phyloP scores from a whole-genome alignment of 2,329 filamentous ascomycete species.

The Allantophomopsis lycopodina region DNA sequence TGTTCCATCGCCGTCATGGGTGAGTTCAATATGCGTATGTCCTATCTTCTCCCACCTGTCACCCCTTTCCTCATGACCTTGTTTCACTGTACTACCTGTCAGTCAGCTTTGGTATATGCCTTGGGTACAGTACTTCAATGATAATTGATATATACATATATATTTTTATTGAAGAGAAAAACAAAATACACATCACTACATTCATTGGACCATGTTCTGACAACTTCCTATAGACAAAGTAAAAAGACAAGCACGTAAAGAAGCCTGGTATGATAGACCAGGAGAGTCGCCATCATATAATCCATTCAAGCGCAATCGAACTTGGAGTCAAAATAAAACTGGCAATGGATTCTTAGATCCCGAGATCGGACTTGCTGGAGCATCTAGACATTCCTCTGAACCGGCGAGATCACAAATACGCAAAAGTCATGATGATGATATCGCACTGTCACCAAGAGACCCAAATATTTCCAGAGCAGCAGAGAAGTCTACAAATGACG shows the following conservation, averaged over 20 bases:
- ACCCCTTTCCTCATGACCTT: no score
- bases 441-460: neutral
- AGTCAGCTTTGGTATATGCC: no score
- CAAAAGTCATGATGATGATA: neutral
- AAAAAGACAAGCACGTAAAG: slow-evolving; percentile 1
- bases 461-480: neutral
- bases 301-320: neutral
- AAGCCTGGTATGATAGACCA: slow-evolving; percentile 2
- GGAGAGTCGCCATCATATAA: neutral
- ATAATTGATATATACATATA: no score
- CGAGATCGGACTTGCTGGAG: neutral
- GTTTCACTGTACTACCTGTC: no score
- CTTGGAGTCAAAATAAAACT: neutral
- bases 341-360: neutral
- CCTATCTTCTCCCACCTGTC: no score
- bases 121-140: no score
- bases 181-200: no score
- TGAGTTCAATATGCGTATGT: no score
- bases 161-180: no score
- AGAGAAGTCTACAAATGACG: neutral
- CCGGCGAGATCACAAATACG: neutral
- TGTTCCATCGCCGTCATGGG: no score
- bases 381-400: no score
- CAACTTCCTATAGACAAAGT: slow-evolving; percentile 1
- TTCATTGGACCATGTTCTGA: no score